Percentiles rank a stretch among this genome's conserved stretches.
Evolutionary conservation across 768 basidiomycete genomes (phyloP).

Genomic region (Nidularia pulvinata): DNA sequence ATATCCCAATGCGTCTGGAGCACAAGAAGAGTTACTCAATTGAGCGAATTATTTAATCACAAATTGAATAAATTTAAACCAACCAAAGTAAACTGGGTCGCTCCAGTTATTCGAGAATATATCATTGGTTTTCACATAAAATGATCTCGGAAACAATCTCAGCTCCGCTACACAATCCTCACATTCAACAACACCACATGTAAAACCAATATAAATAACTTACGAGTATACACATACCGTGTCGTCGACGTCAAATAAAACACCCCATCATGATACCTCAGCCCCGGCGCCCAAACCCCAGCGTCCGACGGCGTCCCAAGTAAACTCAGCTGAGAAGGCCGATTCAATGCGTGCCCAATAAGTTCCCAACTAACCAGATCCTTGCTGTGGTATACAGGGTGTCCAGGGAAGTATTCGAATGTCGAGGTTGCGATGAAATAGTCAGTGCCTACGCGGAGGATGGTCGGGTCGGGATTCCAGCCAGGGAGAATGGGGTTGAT

Average conservation of each 20-base stretch:
- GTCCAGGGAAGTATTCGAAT: slow-evolving; percentile 38
- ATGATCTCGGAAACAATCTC: slow-evolving; percentile 34
- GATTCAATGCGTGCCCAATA: slow-evolving; percentile 33
- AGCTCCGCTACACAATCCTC: slow-evolving; percentile 22
- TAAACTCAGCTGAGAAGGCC: slow-evolving; percentile 29
- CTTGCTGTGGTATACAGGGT: slow-evolving; percentile 40
- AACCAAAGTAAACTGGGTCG: slow-evolving; percentile 37
- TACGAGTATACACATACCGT: slow-evolving; percentile 36
- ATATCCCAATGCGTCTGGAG: slow-evolving; percentile 31
- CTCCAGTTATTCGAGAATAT: slow-evolving; percentile 38
- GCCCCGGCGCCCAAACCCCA: slow-evolving; percentile 31
- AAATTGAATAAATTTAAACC: not conserved
- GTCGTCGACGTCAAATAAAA: slow-evolving; percentile 33
- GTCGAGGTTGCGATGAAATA: slow-evolving; percentile 37
- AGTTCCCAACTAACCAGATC: slow-evolving; percentile 31
- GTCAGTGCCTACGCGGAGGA: slow-evolving; percentile 33
- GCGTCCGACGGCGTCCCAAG: slow-evolving; percentile 36
- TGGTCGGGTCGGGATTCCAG: slow-evolving; percentile 39
- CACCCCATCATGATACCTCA: slow-evolving; percentile 30
- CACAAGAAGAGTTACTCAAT: not conserved
- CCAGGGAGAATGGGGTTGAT: slow-evolving; percentile 36
- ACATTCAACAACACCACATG: not conserved
- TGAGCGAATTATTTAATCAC: not conserved
- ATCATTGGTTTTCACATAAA: slow-evolving; percentile 33
- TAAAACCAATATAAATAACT: slow-evolving; percentile 1